Percentiles rank a stretch among this genome's conserved stretches.
Evolutionary conservation across 2,329 filamentous ascomycete genomes (phyloP).

Genomic region (Ambrosiella xylebori): DNA sequence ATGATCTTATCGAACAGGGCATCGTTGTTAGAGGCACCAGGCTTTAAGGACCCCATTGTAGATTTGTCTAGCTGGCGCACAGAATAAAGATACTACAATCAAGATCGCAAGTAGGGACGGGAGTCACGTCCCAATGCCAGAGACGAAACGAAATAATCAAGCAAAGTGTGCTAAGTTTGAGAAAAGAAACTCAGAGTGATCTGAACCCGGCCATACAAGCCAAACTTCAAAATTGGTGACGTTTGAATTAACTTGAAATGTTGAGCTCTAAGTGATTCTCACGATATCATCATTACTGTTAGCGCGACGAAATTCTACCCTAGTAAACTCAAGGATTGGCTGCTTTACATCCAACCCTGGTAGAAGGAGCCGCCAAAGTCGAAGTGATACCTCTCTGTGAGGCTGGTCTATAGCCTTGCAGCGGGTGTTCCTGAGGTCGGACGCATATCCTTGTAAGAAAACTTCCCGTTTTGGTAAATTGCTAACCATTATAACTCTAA

Average conservation of each 20-base stretch:
- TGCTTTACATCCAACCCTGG: neutral
- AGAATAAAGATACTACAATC: neutral
- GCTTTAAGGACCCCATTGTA: neutral
- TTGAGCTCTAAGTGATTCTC: no score
- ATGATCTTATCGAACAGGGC: slow-evolving; percentile 39
- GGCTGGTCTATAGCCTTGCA: slow-evolving; percentile 3
- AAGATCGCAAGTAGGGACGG: neutral
- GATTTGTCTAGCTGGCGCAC: neutral
- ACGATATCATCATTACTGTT: neutral
- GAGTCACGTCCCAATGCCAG: no score
- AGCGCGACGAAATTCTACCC: neutral
- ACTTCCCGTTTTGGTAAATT: no score
- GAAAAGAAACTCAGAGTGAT: neutral
- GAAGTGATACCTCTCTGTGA: neutral
- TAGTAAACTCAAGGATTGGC: neutral
- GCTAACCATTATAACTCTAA: no score
- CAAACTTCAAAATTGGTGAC: no score
- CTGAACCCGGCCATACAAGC: no score
- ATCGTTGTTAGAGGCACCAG: slow-evolving; percentile 22
- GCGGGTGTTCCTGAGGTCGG: neutral
- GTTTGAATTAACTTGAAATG: no score
- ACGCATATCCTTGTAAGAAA: neutral
- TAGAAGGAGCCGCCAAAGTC: neutral
- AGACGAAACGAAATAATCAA: neutral
- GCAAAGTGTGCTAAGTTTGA: neutral